These are phyloP conservation scores for Mycosphaerella arachidis DNA, from an alignment of 2,329 filamentous ascomycete species.

Conservation along the genomic window DNA sequence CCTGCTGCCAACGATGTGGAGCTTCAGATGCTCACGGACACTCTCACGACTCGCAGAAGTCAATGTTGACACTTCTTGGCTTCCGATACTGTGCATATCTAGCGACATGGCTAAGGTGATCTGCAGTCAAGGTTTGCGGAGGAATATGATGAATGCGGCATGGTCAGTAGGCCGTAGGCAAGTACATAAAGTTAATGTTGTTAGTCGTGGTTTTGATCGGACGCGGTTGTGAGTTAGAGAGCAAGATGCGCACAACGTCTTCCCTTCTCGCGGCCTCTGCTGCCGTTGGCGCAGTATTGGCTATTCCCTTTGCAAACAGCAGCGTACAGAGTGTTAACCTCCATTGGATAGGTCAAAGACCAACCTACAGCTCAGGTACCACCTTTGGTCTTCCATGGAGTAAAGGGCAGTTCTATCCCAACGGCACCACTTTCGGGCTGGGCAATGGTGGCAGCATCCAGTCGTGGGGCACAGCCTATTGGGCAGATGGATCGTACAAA, in stretches of 20 bases:
- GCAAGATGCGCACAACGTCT: not conserved
- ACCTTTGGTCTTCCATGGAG: conserved; percentile 41
- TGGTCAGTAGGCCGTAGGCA: not conserved
- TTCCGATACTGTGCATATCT: not conserved
- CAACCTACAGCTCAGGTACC: conserved; percentile 28
- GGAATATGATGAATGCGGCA: not conserved
- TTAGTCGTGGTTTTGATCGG: not conserved
- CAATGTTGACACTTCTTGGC: not conserved
- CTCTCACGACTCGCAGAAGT: not conserved
- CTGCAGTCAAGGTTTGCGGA: not conserved
- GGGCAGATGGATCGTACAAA: conserved; percentile 58
- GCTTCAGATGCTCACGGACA: not conserved
- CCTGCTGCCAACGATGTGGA: not conserved
- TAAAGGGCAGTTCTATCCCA: conserved; percentile 35
- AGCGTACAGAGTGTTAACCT: conserved; percentile 5
- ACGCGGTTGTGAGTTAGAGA: not conserved
- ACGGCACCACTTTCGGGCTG: conserved; percentile 33
- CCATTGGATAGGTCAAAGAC: conserved; percentile 11
- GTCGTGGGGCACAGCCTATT: conserved; percentile 56
- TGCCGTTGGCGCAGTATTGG: not conserved
- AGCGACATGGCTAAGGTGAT: not conserved
- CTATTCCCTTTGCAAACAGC: not conserved
- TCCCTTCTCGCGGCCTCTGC: not conserved
- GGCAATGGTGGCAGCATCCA: conserved; percentile 36
- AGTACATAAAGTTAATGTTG: not conserved